Percentiles rank a stretch among this genome's conserved stretches.
Evolutionary conservation across 1,284 basidiomycete genomes (phyloP).

Genomic region (Cryptococcus jaspeensis): DNA sequence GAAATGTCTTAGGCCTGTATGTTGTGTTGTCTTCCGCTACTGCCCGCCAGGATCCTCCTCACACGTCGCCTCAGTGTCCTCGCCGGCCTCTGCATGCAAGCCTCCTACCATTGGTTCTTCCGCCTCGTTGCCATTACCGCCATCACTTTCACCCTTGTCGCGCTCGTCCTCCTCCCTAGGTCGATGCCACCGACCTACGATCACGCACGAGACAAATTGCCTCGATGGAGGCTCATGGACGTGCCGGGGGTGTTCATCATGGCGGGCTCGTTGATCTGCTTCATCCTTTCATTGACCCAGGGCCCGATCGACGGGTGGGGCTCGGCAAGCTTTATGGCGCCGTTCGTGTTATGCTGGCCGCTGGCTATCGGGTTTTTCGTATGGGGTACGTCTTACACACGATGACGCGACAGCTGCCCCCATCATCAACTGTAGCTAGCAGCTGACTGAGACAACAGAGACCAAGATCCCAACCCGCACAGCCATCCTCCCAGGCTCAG

Average conservation of each 20-base stretch:
- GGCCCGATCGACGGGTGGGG: conserved; percentile 38
- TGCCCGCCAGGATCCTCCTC: not conserved
- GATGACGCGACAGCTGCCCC: not conserved
- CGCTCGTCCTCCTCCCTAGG: conserved; percentile 16
- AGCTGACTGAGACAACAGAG: conserved; percentile 13
- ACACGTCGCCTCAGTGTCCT: conserved; percentile 14
- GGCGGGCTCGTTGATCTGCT: conserved; percentile 33
- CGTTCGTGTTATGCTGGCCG: conserved; percentile 32
- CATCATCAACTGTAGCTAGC: not conserved
- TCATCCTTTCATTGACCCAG: conserved; percentile 44
- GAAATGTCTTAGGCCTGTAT: conserved; percentile 34
- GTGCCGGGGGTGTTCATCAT: conserved; percentile 40
- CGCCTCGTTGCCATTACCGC: conserved; percentile 31
- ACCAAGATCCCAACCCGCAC: conserved; percentile 14
- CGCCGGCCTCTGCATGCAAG: conserved; percentile 29
- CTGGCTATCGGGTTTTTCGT: conserved; percentile 36
- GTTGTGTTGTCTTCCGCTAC: conserved; percentile 3
- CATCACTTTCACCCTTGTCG: not conserved
- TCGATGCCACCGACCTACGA: too few species aligned
- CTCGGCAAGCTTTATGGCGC: conserved; percentile 39
- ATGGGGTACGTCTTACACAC: conserved; percentile 20
- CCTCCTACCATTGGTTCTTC: conserved; percentile 39
- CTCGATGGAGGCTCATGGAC: conserved; percentile 40
- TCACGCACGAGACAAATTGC: conserved; percentile 5
- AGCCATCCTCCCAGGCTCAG: conserved; percentile 27